These are phyloP conservation scores for Amaranthus palmeri DNA, from an alignment of 148 eudicot species.

Conservation along the genomic window DNA sequence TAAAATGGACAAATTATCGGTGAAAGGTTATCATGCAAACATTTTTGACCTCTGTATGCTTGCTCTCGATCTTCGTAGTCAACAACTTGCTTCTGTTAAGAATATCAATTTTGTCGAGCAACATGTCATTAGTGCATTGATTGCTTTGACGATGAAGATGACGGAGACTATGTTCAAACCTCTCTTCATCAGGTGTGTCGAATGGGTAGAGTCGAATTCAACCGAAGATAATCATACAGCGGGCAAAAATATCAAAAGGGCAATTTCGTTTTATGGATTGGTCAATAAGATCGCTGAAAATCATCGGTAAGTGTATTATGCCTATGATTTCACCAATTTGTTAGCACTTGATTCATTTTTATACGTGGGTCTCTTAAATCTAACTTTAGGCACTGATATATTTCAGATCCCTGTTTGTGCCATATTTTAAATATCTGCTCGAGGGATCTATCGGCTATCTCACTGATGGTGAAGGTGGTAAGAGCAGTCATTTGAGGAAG, in stretches of 20 bases:
- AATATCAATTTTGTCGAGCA: slow-evolving; percentile 57
- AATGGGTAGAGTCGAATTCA: slow-evolving; percentile 65
- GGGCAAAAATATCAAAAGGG: slow-evolving; percentile 40
- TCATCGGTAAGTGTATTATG: slow-evolving; percentile 54
- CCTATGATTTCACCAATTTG: too few relatives aligned
- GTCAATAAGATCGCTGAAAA: slow-evolving; percentile 76
- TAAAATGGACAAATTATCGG: slow-evolving; percentile 69
- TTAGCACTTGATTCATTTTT: background rate
- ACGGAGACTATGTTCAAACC: slow-evolving; percentile 95
- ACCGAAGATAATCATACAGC: slow-evolving; percentile 33
- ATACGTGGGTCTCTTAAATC: background rate
- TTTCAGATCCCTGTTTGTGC: slow-evolving; percentile 81
- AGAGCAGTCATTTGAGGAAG: slow-evolving; percentile 35
- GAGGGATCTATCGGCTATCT: slow-evolving; percentile 64
- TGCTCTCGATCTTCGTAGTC: slow-evolving; percentile 88
- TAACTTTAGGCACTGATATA: slow-evolving; percentile 10
- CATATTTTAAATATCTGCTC: slow-evolving; percentile 84
- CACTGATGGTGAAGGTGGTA: slow-evolving; percentile 37
- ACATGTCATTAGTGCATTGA: slow-evolving; percentile 53
- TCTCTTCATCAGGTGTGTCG: slow-evolving; percentile 72
- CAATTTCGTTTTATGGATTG: slow-evolving; percentile 69
- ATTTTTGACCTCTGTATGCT: slow-evolving; percentile 72
- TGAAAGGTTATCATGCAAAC: slow-evolving; percentile 49
- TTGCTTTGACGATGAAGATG: slow-evolving; percentile 77
- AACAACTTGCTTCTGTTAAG: slow-evolving; percentile 45